phyloP scores from a whole-genome alignment of 805 yeast species.

The Suhomyces xylopsoci region DNA sequence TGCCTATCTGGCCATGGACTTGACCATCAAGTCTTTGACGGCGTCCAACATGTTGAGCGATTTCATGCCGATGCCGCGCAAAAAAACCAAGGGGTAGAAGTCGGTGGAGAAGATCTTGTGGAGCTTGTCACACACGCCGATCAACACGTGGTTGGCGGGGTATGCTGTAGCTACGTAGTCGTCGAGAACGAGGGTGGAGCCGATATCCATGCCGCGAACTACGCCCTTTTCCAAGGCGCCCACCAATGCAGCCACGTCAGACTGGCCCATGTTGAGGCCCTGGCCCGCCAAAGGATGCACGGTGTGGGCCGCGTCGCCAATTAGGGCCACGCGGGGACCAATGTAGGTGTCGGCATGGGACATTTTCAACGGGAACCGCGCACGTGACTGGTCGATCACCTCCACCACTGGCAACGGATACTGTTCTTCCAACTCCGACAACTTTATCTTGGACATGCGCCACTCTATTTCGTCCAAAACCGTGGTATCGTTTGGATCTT shows the following conservation, averaged over 20 bases:
- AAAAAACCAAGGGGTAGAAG: slow-evolving; percentile 66
- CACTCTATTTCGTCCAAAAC: slow-evolving; percentile 68
- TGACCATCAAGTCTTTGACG: slow-evolving; percentile 68
- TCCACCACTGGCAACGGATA: slow-evolving; percentile 66
- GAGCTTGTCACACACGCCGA: slow-evolving; percentile 88
- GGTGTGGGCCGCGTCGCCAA: slow-evolving; percentile 98
- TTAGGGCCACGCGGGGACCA: slow-evolving; percentile 80
- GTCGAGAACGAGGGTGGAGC: slow-evolving; percentile 75
- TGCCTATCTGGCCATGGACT: slow-evolving; percentile 20
- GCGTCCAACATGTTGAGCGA: slow-evolving; percentile 59
- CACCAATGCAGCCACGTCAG: slow-evolving; percentile 75
- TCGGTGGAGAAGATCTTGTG: slow-evolving; percentile 83
- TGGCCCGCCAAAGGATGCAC: slow-evolving; percentile 98
- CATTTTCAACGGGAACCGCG: slow-evolving; percentile 82
- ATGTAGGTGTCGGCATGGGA: slow-evolving; percentile 90
- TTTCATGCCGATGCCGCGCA: slow-evolving; percentile 75
- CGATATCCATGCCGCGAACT: slow-evolving; percentile 83
- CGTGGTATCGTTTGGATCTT: slow-evolving; percentile 42
- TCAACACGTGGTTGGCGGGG: slow-evolving; percentile 70
- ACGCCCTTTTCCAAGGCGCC: slow-evolving; percentile 67
- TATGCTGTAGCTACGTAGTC: slow-evolving; percentile 84
- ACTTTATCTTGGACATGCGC: slow-evolving; percentile 50
- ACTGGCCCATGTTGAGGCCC: slow-evolving; percentile 96
- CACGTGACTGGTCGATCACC: slow-evolving; percentile 65
- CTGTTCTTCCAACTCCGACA: slow-evolving; percentile 50